Percentiles rank a stretch among this genome's conserved stretches.
Conservation (phyloP, 257 asterid species). For the Jacaranda mimosifolia region DNA sequence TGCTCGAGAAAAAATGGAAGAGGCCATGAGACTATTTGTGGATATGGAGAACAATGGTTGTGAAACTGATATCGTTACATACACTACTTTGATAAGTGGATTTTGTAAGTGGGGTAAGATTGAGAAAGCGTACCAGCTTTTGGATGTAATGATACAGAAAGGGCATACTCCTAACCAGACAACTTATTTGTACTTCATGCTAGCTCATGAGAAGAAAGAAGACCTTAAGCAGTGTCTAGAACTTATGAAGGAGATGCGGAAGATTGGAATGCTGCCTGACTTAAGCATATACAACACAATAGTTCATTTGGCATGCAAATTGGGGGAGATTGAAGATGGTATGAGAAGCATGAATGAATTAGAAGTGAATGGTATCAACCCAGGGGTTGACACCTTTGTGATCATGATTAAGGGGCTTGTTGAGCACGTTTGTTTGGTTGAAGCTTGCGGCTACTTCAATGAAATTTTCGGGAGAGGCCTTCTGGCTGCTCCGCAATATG, state of each 20-base stretch:
- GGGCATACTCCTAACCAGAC: conserved; percentile 74
- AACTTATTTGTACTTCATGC: conserved; percentile 76
- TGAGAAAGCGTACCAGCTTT: conserved; percentile 66
- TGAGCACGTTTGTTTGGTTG: conserved; percentile 65
- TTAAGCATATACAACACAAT: conserved; percentile 61
- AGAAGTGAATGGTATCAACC: conserved; percentile 73
- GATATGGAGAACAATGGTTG: conserved; percentile 82
- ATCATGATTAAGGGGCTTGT: conserved; percentile 75
- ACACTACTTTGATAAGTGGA: conserved; percentile 88
- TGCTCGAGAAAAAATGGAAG: conserved; percentile 76
- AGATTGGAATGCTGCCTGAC: conserved; percentile 70
- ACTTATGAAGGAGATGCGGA: conserved; percentile 74
- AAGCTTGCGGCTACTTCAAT: conserved; percentile 81
- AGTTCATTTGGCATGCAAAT: conserved; percentile 74
- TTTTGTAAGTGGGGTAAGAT: conserved; percentile 85
- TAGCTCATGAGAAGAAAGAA: conserved; percentile 92
- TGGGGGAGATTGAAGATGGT: conserved; percentile 78
- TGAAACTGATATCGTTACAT: conserved; percentile 77
- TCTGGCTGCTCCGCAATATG: conserved; percentile 81
- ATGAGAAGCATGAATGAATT: conserved; percentile 63
- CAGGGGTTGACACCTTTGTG: conserved; percentile 76
- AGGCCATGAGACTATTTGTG: conserved; percentile 66
- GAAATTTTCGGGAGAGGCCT: conserved; percentile 91
- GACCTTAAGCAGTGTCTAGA: conserved; percentile 77
- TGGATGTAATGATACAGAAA: conserved; percentile 71